These are phyloP conservation scores for Aspergillus aculeatinus DNA, from an alignment of 2,329 filamentous ascomycete species.

Conservation along the genomic window DNA sequence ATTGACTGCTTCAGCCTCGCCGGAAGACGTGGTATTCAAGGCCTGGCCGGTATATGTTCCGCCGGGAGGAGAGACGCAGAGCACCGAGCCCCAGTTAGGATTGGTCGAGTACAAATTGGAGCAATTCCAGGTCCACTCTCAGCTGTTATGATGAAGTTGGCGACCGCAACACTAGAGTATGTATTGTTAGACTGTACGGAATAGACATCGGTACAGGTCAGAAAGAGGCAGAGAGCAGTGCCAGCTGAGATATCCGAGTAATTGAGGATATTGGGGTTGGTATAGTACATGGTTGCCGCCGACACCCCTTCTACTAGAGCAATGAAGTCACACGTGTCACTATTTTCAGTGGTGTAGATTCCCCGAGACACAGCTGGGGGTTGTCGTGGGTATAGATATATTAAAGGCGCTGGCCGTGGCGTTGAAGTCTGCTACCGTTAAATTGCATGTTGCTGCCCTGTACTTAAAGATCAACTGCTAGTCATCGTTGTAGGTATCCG, in stretches of 20 bases:
- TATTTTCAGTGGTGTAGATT: background rate
- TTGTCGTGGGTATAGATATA: background rate
- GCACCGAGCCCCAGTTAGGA: constrained; percentile 4
- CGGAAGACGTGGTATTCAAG: background rate
- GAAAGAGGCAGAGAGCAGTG: constrained; percentile 2
- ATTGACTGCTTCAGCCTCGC: background rate
- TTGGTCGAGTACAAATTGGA: constrained; percentile 5
- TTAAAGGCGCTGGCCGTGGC: background rate
- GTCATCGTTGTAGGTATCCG: constrained; percentile 17
- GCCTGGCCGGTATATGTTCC: constrained; percentile 1
- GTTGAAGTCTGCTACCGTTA: background rate
- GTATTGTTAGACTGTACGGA: constrained; percentile 8
- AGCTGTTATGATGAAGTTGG: constrained; percentile 7
- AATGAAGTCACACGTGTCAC: constrained; percentile 5
- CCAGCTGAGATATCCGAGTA: constrained; percentile 7
- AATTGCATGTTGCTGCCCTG: background rate
- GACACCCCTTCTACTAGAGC: constrained; percentile 9
- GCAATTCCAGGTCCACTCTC: constrained; percentile 9
- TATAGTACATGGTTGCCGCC: constrained; percentile 10
- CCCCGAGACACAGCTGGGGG: background rate
- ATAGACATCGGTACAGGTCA: constrained; percentile 5
- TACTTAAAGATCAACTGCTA: constrained; percentile 1
- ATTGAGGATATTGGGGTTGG: constrained; percentile 5
- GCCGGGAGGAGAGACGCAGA: constrained; percentile 11
- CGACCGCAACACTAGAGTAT: constrained; percentile 8